phyloP scores from a whole-genome alignment of 1,284 basidiomycete genomes.

The Laetiporus sulphureus region DNA sequence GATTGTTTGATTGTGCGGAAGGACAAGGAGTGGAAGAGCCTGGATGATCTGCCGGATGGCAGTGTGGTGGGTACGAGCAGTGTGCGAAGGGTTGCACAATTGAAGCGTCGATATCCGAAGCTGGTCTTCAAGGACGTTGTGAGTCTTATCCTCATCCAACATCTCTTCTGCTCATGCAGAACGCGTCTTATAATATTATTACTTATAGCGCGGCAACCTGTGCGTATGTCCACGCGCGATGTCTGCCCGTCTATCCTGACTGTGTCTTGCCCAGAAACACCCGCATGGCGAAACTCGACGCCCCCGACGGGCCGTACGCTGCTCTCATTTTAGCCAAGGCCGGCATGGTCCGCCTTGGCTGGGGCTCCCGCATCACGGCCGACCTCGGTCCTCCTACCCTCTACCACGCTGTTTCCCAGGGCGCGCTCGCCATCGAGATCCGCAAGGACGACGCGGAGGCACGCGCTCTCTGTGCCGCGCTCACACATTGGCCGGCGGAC shows the following conservation, averaged over 20 bases:
- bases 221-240: slow-evolving; percentile 32
- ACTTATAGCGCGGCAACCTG: slow-evolving; percentile 75
- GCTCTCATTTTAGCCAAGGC: slow-evolving; percentile 94
- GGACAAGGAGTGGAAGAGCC: slow-evolving; percentile 63
- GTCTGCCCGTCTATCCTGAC: background rate
- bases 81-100: slow-evolving; percentile 88
- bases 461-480: slow-evolving; percentile 51
- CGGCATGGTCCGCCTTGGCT: slow-evolving; percentile 81
- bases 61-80: slow-evolving; percentile 93
- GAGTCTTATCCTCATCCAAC: slow-evolving; percentile 31
- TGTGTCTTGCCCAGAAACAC: slow-evolving; percentile 55
- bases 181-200: no score
- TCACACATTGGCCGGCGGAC: slow-evolving; percentile 74
- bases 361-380: slow-evolving; percentile 74
- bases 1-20: slow-evolving; percentile 88
- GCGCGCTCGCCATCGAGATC: slow-evolving; percentile 87
- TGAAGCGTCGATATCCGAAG: slow-evolving; percentile 74
- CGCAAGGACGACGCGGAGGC: slow-evolving; percentile 64
- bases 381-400: slow-evolving; percentile 73
- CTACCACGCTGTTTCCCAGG: slow-evolving; percentile 92
- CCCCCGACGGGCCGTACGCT: slow-evolving; percentile 74
- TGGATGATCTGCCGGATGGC: slow-evolving; percentile 85
- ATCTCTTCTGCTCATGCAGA: background rate
- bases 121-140: slow-evolving; percentile 89
- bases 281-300: slow-evolving; percentile 89